These are phyloP conservation scores for Holtermannia corniformis DNA, from an alignment of 768 basidiomycete species.

Conservation along the genomic window DNA sequence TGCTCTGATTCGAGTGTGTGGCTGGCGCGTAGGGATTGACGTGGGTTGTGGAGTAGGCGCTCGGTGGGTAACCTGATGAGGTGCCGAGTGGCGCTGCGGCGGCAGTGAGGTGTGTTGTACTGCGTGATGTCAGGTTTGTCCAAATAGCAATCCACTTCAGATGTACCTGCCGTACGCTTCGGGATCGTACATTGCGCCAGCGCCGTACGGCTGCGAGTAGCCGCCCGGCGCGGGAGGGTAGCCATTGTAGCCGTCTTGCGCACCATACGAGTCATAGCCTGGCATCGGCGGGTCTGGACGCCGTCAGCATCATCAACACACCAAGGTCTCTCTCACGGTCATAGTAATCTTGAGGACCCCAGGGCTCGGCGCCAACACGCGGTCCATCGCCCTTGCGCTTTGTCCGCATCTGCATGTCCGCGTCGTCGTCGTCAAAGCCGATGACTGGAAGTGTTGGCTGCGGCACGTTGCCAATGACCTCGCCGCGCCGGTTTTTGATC, in stretches of 20 bases:
- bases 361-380: constrained; percentile 4
- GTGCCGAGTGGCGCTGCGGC: constrained; percentile 27
- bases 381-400: constrained; percentile 2
- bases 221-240: constrained; percentile 20
- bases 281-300: too few relatives aligned
- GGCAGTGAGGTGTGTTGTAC: constrained; percentile 22
- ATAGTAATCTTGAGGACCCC: neutral
- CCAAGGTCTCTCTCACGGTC: neutral
- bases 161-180: constrained; percentile 4
- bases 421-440: constrained; percentile 66
- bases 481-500: constrained; percentile 86
- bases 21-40: neutral
- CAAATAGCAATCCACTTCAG: neutral
- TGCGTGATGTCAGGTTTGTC: constrained; percentile 2
- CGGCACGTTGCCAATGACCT: constrained; percentile 66
- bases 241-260: constrained; percentile 4
- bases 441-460: constrained; percentile 93
- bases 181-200: constrained; percentile 10
- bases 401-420: constrained; percentile 19
- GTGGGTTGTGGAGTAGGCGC: too few relatives aligned
- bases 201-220: constrained; percentile 6
- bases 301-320: neutral
- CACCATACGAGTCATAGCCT: constrained; percentile 4
- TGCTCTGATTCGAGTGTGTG: neutral
- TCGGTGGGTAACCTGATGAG: too few relatives aligned